phyloP scores from a whole-genome alignment of 768 basidiomycete genomes.

The Trametes gibbosa region DNA sequence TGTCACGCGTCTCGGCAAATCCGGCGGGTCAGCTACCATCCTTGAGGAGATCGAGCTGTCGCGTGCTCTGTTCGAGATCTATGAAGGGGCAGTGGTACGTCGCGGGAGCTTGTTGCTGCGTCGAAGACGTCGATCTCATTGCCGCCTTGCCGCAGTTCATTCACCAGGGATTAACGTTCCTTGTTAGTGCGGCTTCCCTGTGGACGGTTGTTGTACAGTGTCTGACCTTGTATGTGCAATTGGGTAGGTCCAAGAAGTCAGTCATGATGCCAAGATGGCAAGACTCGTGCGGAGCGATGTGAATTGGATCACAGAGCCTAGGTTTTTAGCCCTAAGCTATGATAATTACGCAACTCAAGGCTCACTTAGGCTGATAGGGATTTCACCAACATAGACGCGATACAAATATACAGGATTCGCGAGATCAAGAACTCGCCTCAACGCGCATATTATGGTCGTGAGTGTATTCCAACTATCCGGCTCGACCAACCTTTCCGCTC shows the following conservation, averaged over 20 bases:
- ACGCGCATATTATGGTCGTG: conserved; percentile 70
- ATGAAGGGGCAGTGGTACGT: conserved; percentile 82
- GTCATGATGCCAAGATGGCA: conserved; percentile 73
- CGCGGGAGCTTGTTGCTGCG: not conserved
- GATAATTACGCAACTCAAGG: not conserved
- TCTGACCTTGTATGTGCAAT: not conserved
- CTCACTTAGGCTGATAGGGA: conserved; percentile 14
- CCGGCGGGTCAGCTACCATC: conserved; percentile 40
- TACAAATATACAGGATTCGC: conserved; percentile 71
- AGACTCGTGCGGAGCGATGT: conserved; percentile 72
- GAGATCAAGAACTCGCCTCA: conserved; percentile 56
- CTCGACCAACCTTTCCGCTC: not conserved
- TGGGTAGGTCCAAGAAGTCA: conserved; percentile 71
- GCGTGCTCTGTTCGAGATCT: conserved; percentile 82
- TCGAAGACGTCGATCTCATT: not conserved
- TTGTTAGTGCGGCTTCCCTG: conserved; percentile 44
- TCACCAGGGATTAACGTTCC: conserved; percentile 81
- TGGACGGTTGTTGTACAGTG: not conserved
- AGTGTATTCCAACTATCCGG: conserved; percentile 29
- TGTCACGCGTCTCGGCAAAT: conserved; percentile 41
- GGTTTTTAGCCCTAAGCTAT: conserved; percentile 8
- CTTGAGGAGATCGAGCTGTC: conserved; percentile 85
- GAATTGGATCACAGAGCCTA: conserved; percentile 67
- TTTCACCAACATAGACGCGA: conserved; percentile 70
- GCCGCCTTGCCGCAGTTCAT: conserved; percentile 54